Evolutionary conservation across 148 eudicot genomes (phyloP), one percentile per base, ranked within the genome.

Genomic region (Rhododendron ovatum): DNA sequence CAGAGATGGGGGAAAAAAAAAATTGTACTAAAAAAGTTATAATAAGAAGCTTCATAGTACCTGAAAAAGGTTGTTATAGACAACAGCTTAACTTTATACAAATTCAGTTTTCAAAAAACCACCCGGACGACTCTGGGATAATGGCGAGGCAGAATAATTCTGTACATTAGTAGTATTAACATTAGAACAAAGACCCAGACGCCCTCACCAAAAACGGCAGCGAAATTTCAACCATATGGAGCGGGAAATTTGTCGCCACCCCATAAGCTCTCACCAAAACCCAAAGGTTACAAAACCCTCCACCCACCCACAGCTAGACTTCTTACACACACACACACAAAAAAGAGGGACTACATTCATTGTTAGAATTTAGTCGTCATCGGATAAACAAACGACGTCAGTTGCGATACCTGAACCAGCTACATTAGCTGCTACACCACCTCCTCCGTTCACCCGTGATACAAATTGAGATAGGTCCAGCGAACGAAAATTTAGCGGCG

Each of bases 331-430:
- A 55, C 17, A 50, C 13, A 2, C 13, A 50, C 12, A 51, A 11
- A 11, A 67, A 30, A 28, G 4, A 28, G 10, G 0, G 14, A 43
- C 30, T 48, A 39, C 43, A 82, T 33, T 82, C 10, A 35, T 24
- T 0, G 50, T 18, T 76, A 73, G 80, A 50, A 18, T 41, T 86
- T 78, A 93, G 26, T 95, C 95, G 51, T 95, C 97, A 84, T 94
- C 97, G 9, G 93, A 91, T 77, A 94, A 85, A 55, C 92, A 93
- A 87, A 95, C 92, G 0, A 93, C 83, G 69, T 91, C 88, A 11
- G 89, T 5, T 22, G 45, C 87, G 50, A 1, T 85, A 80, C 41
- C 89, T 83, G 88, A 37, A 59, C 73, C 1, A 5, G 77, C 81
- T 53, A 80, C 78, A 47, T 74, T 82, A 84, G 82, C 81, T 24